Conservation (phyloP, 352 stramenopile genomes). For the Globisporangium acanthophoron region DNA sequence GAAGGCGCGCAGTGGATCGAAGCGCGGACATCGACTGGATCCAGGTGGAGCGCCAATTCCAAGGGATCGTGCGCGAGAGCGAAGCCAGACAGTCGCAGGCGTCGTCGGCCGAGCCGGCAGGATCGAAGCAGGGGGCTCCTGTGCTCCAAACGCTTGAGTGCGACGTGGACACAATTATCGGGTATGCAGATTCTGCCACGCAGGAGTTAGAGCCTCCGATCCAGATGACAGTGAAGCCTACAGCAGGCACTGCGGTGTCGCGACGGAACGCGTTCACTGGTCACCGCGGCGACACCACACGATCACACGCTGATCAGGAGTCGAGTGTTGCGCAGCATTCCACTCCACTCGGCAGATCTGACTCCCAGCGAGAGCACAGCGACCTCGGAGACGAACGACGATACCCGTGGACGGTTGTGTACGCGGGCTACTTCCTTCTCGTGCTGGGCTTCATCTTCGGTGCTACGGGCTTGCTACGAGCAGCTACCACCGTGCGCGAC, state of each 20-base stretch:
- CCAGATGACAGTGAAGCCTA: neutral
- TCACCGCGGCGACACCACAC: neutral
- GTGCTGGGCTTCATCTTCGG: constrained; percentile 45
- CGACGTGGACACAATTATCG: no score
- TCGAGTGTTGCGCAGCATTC: no score
- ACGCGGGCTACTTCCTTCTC: constrained; percentile 30
- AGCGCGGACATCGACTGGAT: constrained; percentile 3
- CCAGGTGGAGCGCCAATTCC: constrained; percentile 10
- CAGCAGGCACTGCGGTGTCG: neutral
- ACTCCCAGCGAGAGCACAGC: neutral
- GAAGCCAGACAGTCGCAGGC: neutral
- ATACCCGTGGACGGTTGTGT: constrained; percentile 19
- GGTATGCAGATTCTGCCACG: neutral
- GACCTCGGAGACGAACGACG: neutral
- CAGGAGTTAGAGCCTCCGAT: constrained; percentile 2
- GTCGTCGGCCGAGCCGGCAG: neutral
- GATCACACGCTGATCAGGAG: no score
- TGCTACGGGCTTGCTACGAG: constrained; percentile 41
- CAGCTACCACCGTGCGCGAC: constrained; percentile 41
- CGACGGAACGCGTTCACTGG: neutral
- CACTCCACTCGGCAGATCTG: no score
- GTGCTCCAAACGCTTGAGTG: neutral
- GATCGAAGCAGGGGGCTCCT: neutral
- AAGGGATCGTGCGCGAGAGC: constrained; percentile 7
- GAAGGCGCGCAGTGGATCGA: neutral